Conservation (phyloP, 225 moss, liverwort and hornwort species). For the Thuidium tamariscinum region DNA sequence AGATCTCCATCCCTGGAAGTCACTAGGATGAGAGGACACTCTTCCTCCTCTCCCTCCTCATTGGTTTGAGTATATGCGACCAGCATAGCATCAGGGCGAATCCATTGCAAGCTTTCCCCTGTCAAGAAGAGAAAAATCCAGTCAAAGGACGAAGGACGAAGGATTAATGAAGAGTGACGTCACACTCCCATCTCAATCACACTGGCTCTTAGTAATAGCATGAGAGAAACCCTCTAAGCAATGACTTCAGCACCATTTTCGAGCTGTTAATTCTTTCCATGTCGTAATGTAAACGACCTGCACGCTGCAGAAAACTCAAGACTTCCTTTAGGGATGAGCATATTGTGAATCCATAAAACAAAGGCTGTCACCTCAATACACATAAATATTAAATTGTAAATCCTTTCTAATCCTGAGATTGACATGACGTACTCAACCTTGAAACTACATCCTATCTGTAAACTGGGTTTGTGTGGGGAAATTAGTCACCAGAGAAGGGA, state of each 20-base stretch:
- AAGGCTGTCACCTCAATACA: neutral
- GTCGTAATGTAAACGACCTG: neutral
- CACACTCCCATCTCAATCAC: neutral
- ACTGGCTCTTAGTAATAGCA: neutral
- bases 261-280: neutral
- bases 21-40: slow-evolving; percentile 70
- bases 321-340: neutral
- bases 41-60: slow-evolving; percentile 74
- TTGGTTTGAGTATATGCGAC: slow-evolving; percentile 56
- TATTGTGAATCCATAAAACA: neutral
- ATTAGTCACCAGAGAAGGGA: neutral
- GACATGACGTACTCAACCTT: neutral
- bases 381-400: neutral
- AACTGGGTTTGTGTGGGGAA: neutral
- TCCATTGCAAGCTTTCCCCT: slow-evolving; percentile 92
- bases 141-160: neutral
- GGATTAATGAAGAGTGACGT: neutral
- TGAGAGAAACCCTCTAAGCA: neutral
- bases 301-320: neutral
- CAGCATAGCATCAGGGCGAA: slow-evolving; percentile 77
- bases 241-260: neutral
- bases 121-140: slow-evolving; percentile 3
- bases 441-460: neutral
- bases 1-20: slow-evolving; percentile 51
- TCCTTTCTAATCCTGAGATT: neutral